These are phyloP conservation scores for Phytophthora idaei DNA, from an alignment of 352 stramenopile species.

Conservation along the genomic window DNA sequence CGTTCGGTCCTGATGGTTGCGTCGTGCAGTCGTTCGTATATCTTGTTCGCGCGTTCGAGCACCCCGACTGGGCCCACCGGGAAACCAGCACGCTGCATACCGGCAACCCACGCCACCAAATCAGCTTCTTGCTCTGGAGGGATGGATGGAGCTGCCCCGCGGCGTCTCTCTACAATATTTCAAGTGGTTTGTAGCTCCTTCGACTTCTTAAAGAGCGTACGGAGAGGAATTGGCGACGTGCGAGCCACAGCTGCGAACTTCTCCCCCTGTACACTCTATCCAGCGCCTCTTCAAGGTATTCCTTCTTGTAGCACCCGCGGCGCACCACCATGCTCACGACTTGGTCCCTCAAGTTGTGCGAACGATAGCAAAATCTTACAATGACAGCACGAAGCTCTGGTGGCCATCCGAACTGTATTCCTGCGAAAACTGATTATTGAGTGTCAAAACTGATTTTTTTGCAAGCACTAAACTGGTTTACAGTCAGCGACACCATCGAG, in stretches of 20 bases:
- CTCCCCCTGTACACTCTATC: not conserved
- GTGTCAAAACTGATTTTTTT: no score
- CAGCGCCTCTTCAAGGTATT: not conserved
- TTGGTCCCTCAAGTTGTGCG: no score
- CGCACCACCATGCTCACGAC: not conserved
- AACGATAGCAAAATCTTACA: no score
- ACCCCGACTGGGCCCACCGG: not conserved
- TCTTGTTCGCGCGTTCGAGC: not conserved
- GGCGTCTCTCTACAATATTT: not conserved
- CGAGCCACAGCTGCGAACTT: not conserved
- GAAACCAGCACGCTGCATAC: not conserved
- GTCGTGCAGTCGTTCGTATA: not conserved
- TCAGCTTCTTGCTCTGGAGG: not conserved
- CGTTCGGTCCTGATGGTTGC: not conserved
- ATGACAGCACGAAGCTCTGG: no score
- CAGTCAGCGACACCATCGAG: no score
- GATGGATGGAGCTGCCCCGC: not conserved
- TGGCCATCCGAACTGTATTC: no score
- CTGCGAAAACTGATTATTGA: no score
- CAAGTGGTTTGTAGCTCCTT: not conserved
- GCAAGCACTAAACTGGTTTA: no score
- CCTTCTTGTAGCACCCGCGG: not conserved
- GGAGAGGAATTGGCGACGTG: not conserved
- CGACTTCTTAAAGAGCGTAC: not conserved
- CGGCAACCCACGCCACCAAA: not conserved